Evolutionary conservation across 768 basidiomycete genomes (phyloP).

Genomic region (Scleroderma citrinum): DNA sequence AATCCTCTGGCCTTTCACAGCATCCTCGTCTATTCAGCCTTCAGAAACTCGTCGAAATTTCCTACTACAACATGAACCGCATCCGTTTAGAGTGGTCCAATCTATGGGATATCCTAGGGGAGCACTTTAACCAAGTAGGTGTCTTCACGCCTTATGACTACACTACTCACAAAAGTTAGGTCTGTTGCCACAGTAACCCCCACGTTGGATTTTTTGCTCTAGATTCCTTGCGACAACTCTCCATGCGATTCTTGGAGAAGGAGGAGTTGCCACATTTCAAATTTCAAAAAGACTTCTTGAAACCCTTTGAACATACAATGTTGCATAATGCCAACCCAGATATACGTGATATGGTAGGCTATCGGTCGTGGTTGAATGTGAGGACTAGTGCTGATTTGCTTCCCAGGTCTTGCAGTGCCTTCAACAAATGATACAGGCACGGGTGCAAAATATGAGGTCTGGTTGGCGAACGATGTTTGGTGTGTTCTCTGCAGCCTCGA

Average conservation of each 20-base stretch:
- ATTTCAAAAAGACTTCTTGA: conserved; percentile 98
- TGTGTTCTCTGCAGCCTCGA: conserved; percentile 95
- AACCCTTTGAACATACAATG: conserved; percentile 98
- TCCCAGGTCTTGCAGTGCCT: conserved; percentile 89
- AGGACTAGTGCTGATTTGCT: background rate
- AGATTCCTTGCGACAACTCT: conserved; percentile 92
- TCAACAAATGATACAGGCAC: conserved; percentile 97
- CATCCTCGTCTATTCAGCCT: conserved; percentile 94
- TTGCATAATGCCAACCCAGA: conserved; percentile 93
- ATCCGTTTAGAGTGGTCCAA: conserved; percentile 98
- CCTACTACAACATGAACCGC: conserved; percentile 98
- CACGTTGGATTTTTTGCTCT: conserved; percentile 96
- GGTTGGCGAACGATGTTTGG: conserved; percentile 99
- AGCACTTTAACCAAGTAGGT: conserved; percentile 93
- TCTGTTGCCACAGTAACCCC: conserved; percentile 96
- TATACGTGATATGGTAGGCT: conserved; percentile 84
- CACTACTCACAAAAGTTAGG: conserved; percentile 41
- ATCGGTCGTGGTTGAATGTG: background rate
- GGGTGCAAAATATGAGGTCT: conserved; percentile 91
- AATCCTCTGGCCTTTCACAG: conserved; percentile 90
- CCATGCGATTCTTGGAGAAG: conserved; percentile 98
- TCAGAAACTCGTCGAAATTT: conserved; percentile 97
- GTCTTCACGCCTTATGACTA: background rate
- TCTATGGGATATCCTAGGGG: conserved; percentile 95
- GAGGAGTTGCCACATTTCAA: conserved; percentile 98